Conservation (phyloP, 805 yeast genomes). For the Cyberlindnera mrakii region DNA sequence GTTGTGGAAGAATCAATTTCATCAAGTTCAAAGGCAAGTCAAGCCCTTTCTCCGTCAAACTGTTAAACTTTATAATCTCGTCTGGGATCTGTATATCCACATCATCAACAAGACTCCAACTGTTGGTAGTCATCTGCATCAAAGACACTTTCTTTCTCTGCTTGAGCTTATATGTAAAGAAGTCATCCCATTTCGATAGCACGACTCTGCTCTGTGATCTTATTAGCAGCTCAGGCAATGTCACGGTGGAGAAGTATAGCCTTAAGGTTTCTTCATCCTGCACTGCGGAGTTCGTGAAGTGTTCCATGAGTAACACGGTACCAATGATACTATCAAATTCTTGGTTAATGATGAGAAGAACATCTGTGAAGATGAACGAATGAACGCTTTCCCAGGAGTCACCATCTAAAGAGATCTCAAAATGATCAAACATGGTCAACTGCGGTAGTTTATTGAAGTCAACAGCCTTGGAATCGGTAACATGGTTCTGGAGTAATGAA, state of each 20-base stretch:
- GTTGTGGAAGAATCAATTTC: constrained; percentile 33
- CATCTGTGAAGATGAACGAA: constrained; percentile 29
- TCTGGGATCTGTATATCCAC: constrained; percentile 28
- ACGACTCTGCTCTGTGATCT: constrained; percentile 27
- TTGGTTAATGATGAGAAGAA: constrained; percentile 24
- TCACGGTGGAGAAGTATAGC: constrained; percentile 33
- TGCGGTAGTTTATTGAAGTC: constrained; percentile 19
- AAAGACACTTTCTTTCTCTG: constrained; percentile 25
- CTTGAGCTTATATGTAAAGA: constrained; percentile 9
- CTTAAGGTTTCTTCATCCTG: constrained; percentile 24
- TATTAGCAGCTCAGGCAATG: constrained; percentile 39
- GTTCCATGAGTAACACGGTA: constrained; percentile 31
- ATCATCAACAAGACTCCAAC: constrained; percentile 37
- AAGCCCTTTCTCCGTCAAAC: constrained; percentile 30
- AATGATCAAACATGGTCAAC: constrained; percentile 34
- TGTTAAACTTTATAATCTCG: constrained; percentile 33
- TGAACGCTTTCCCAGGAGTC: constrained; percentile 33
- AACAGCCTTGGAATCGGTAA: constrained; percentile 11
- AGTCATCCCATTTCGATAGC: constrained; percentile 37
- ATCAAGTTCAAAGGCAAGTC: constrained; percentile 36
- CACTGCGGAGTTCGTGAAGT: constrained; percentile 27
- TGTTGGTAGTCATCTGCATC: constrained; percentile 44
- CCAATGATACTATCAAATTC: constrained; percentile 30
- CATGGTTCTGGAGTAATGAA: neutral
- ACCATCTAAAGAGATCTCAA: constrained; percentile 38